phyloP scores from a whole-genome alignment of 2,329 filamentous ascomycete species.

The Parasarocladium wereldwijsianum region DNA sequence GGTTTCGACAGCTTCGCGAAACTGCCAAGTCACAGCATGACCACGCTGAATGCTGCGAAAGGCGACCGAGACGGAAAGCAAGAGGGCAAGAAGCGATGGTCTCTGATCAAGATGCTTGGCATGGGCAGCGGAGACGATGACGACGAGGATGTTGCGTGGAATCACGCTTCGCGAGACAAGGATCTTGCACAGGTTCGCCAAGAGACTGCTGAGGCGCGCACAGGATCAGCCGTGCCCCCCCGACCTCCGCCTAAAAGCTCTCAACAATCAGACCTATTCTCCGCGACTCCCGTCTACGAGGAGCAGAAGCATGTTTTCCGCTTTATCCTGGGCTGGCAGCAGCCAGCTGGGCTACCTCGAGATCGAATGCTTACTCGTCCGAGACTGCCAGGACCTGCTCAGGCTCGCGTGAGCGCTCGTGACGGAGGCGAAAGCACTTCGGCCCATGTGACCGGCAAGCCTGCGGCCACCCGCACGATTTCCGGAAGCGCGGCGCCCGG shows the following conservation, averaged over 20 bases:
- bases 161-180: constrained; percentile 21
- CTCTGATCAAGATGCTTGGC: constrained; percentile 47
- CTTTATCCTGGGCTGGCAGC: constrained; percentile 56
- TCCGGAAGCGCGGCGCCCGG: constrained; percentile 31
- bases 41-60: constrained; percentile 1
- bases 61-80: constrained; percentile 10
- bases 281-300: constrained; percentile 38
- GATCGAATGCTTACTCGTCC: constrained; percentile 53
- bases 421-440: constrained; percentile 23
- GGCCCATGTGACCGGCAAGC: constrained; percentile 20
- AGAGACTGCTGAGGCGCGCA: constrained; percentile 31
- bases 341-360: constrained; percentile 36
- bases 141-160: constrained; percentile 3
- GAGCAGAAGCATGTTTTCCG: constrained; percentile 53
- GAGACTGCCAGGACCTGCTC: constrained; percentile 55
- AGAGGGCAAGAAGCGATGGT: constrained; percentile 45
- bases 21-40: constrained; percentile 3
- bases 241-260: constrained; percentile 1
- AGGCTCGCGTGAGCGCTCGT: constrained; percentile 39
- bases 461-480: constrained; percentile 29
- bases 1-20: constrained; percentile 33
- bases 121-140: constrained; percentile 12
- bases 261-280: constrained; percentile 34
- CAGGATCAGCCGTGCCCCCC: constrained; percentile 13
- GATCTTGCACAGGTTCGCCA: constrained; percentile 34